Percentiles rank a stretch among this genome's conserved stretches.
Evolutionary conservation across 495 filamentous ascomycete genomes (phyloP).

Genomic region (Durotheca rogersii): DNA sequence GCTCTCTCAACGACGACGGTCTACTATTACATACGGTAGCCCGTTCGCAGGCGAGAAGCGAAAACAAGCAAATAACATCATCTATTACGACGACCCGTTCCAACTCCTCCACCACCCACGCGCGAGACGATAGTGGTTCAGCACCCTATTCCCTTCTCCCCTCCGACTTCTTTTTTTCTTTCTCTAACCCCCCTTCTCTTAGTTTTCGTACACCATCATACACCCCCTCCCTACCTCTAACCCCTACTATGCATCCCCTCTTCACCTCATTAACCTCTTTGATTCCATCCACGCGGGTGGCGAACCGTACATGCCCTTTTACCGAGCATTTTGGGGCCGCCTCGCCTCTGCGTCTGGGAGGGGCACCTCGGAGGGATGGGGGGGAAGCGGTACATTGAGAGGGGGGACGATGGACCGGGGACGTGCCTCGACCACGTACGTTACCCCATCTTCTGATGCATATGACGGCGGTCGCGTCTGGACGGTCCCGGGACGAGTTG

Average conservation of each 20-base stretch:
- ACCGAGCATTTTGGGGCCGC: constrained; percentile 11
- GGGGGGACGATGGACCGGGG: constrained; percentile 54
- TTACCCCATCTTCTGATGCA: constrained; percentile 67
- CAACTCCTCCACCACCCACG: no score
- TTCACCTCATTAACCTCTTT: not conserved
- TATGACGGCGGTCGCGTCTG: constrained; percentile 65
- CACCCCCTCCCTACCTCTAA: not conserved
- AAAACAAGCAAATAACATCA: no score
- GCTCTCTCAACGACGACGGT: no score
- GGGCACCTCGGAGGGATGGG: constrained; percentile 47
- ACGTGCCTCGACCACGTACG: constrained; percentile 64
- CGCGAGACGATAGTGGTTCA: no score
- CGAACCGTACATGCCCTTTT: constrained; percentile 7
- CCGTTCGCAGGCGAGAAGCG: no score
- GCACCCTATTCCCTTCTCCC: not conserved
- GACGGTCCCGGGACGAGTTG: constrained; percentile 19
- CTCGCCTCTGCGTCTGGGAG: constrained; percentile 16
- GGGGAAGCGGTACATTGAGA: constrained; percentile 43
- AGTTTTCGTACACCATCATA: constrained; percentile 8
- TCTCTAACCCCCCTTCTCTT: not conserved
- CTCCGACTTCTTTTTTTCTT: not conserved
- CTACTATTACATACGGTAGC: no score
- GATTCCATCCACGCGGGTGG: no score
- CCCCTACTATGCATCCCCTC: not conserved
- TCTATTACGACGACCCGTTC: no score